Evolutionary conservation across 2,329 filamentous ascomycete genomes (phyloP).

Genomic region (Botrytis medusae): DNA sequence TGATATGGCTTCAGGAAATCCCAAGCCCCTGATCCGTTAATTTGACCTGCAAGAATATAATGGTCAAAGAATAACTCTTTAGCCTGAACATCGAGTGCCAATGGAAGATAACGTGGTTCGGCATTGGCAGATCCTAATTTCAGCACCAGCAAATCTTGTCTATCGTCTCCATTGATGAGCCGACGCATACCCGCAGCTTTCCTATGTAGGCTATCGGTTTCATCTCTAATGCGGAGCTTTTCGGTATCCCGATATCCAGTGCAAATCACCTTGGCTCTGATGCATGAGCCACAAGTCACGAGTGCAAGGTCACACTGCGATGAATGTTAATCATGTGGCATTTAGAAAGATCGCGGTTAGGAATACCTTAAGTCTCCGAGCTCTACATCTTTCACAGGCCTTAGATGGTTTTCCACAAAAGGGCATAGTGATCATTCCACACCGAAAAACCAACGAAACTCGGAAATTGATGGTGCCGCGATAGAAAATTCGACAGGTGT

Average conservation of each 20-base stretch:
- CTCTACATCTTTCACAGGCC: slow-evolving; percentile 29
- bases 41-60: slow-evolving; percentile 18
- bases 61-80: slow-evolving; percentile 21
- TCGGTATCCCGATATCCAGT: slow-evolving; percentile 24
- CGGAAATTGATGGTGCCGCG: neutral
- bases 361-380: slow-evolving; percentile 25
- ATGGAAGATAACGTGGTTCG: slow-evolving; percentile 4
- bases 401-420: slow-evolving; percentile 27
- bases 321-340: neutral
- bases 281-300: slow-evolving; percentile 21
- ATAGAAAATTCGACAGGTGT: neutral
- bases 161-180: neutral
- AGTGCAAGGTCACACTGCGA: slow-evolving; percentile 29
- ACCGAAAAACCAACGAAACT: neutral
- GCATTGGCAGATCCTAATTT: neutral
- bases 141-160: neutral
- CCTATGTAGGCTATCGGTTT: slow-evolving; percentile 14
- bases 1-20: slow-evolving; percentile 20
- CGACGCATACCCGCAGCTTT: neutral
- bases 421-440: neutral
- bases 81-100: slow-evolving; percentile 24
- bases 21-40: neutral
- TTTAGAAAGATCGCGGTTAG: neutral
- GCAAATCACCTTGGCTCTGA: slow-evolving; percentile 21
- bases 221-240: slow-evolving; percentile 23